phyloP scores from a whole-genome alignment of 805 yeast species.

The Zygosaccharomyces rouxii region DNA sequence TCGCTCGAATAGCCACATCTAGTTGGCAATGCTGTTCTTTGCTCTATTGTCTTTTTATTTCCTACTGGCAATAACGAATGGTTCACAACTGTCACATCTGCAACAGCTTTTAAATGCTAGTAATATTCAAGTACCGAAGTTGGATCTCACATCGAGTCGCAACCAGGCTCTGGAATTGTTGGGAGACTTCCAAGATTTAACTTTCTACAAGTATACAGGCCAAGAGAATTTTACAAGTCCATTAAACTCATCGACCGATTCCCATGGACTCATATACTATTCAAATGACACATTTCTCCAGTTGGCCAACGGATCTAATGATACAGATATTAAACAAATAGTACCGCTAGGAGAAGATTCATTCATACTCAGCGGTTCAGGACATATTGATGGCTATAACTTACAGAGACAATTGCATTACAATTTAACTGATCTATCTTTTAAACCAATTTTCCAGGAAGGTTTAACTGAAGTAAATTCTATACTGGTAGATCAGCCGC shows the following conservation, averaged over 20 bases:
- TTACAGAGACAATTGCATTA: slow-evolving; percentile 33
- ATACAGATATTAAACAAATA: slow-evolving; percentile 22
- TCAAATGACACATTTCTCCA: slow-evolving; percentile 27
- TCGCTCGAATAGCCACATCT: background rate
- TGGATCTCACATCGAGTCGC: slow-evolving; percentile 13
- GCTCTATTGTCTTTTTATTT: slow-evolving; percentile 2
- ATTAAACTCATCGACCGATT: slow-evolving; percentile 7
- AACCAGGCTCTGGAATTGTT: slow-evolving; percentile 20
- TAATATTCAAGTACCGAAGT: slow-evolving; percentile 11
- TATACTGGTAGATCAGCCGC: slow-evolving; percentile 45
- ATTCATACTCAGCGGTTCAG: slow-evolving; percentile 35
- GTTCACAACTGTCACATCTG: slow-evolving; percentile 21
- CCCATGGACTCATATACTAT: slow-evolving; percentile 24
- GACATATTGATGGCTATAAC: slow-evolving; percentile 26
- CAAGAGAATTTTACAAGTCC: slow-evolving; percentile 31
- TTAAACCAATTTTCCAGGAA: slow-evolving; percentile 27
- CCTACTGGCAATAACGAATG: slow-evolving; percentile 7
- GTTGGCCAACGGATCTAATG: slow-evolving; percentile 15
- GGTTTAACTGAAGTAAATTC: slow-evolving; percentile 37
- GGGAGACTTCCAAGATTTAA: slow-evolving; percentile 22
- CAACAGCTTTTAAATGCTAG: slow-evolving; percentile 14
- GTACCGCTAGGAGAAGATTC: slow-evolving; percentile 32
- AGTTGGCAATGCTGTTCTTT: slow-evolving; percentile 4
- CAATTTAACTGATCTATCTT: slow-evolving; percentile 31
- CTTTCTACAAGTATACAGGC: slow-evolving; percentile 29